Base-by-base conservation (phyloP, 176 grass and related monocot species). In the Chloris gayana region DNA sequence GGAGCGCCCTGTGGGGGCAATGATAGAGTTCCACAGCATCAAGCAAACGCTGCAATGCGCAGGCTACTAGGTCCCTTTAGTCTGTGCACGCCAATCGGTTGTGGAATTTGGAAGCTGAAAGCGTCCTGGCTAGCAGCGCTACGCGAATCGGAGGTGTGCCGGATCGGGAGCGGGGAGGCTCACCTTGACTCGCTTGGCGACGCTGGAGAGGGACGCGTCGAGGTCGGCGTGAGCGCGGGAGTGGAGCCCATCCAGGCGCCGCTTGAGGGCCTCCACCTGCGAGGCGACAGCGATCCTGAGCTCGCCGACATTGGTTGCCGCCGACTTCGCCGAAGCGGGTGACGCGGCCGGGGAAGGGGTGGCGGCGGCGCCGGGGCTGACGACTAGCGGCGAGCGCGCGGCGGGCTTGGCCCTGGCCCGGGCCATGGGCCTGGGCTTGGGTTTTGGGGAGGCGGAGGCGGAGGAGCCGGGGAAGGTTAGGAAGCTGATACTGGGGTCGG, bases 171-270 rank as follows among this genome's bases (percentile, higher is more conserved):
- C 19, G 13, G 26, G 35, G 30, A 13, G 41, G 58, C 6, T 70
- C 46, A 73, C 88, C 88, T 89, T 86, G 73, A 86, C 73, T 8
- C 73, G 60, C 62, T 89, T 86, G 78, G 83, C 73, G 73, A 81
- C 32, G 31, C 73, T 67, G 57, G 78, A 59, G 49, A 81, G 60
- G 47, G 83, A 82, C 14, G 83, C 73, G 9, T 89, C 88, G 25
- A 89, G 69, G 21, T 82, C 83, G 44, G 67, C 47, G 73, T 82
- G 73, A n/a, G 79, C 73, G n/a, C 69, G 64, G 73, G 88, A 89
- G 79, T 82, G 83, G 78, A 64, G 80, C 61, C 50, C 72, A 46
- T 89, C 83, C 47, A 85, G 63, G 38, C 84, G 88, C 19, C 78
- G 73, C 67, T 73, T 89, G 47, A 89, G 83, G 37, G 69, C 45